Conservation (phyloP, 176 grass and related monocot genomes). For the Rhynchospora pubera region DNA sequence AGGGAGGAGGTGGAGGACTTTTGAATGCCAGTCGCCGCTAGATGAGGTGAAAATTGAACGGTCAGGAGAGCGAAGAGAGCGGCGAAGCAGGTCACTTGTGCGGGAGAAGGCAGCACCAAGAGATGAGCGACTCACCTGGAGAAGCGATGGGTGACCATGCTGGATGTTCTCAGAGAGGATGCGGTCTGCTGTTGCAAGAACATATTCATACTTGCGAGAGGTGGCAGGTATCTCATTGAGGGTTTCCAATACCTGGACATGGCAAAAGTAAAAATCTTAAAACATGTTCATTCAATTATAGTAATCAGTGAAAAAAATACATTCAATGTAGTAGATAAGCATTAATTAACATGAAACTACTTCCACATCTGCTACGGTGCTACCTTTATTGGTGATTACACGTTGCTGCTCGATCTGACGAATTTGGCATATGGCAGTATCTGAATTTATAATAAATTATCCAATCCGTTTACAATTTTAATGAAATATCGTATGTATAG, state of each 20-base stretch:
- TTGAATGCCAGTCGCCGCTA: conserved; percentile 12
- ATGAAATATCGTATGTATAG: background rate
- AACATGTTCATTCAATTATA: background rate
- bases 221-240: conserved; percentile 29
- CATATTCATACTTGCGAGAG: conserved; percentile 36
- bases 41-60: conserved; percentile 8
- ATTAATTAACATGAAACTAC: background rate
- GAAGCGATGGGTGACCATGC: conserved; percentile 14
- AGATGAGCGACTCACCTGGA: conserved; percentile 22
- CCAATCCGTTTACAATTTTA: too few relatives aligned
- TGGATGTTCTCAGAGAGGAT: conserved; percentile 29
- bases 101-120: conserved; percentile 30
- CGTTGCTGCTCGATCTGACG: background rate
- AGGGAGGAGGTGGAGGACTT: conserved; percentile 26
- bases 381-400: background rate
- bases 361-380: background rate
- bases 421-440: background rate
- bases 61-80: conserved; percentile 25
- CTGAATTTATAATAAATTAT: too few relatives aligned
- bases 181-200: conserved; percentile 25
- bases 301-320: background rate
- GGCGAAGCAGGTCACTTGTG: conserved; percentile 28
- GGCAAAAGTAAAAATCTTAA: background rate
- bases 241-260: conserved; percentile 13
- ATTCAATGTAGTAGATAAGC: background rate